Percentiles rank a stretch among this genome's conserved stretches.
Evolutionary conservation across 306 rosid genomes (phyloP).

Genomic region (Geum urbanum): DNA sequence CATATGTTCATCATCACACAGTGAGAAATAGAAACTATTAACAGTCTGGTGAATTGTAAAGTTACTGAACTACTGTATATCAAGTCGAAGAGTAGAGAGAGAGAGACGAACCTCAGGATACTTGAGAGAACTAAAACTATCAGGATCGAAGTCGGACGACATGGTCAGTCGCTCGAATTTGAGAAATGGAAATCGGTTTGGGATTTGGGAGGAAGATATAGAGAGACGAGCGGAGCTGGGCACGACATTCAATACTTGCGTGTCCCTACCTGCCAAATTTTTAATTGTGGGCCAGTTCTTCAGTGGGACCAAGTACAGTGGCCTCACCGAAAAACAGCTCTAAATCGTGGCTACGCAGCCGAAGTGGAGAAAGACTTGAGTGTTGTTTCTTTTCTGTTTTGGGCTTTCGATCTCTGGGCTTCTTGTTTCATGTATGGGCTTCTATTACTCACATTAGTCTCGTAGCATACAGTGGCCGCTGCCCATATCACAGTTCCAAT

Average conservation of each 20-base stretch:
- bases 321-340: too few relatives aligned
- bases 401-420: too few relatives aligned
- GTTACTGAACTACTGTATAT: not conserved
- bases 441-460: too few relatives aligned
- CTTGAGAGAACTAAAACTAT: conserved; percentile 50
- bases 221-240: not conserved
- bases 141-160: conserved; percentile 57
- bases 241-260: not conserved
- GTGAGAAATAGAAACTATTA: conserved; percentile 8
- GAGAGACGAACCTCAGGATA: conserved; percentile 54
- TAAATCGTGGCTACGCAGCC: too few relatives aligned
- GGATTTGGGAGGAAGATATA: not conserved
- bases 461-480: too few relatives aligned
- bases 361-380: too few relatives aligned
- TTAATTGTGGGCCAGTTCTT: too few relatives aligned
- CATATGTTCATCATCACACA: conserved; percentile 15
- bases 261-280: too few relatives aligned
- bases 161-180: not conserved
- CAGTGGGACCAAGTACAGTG: too few relatives aligned
- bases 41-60: not conserved
- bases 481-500: too few relatives aligned
- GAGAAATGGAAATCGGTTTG: not conserved
- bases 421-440: too few relatives aligned
- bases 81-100: not conserved
- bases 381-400: too few relatives aligned